These are phyloP conservation scores for Solanum hybrid DNA, from an alignment of 305 asterid genomes.

Conservation along the genomic window DNA sequence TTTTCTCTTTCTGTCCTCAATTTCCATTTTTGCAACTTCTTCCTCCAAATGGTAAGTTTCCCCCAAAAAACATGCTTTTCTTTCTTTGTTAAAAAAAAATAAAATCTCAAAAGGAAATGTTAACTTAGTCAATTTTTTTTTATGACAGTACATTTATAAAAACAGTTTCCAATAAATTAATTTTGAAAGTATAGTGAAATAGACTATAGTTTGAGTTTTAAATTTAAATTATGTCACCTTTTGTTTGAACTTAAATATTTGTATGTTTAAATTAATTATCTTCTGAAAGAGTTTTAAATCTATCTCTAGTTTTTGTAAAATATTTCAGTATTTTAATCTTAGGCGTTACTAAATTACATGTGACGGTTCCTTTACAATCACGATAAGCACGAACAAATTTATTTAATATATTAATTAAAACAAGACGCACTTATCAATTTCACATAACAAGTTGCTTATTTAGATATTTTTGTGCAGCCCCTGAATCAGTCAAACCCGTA, in stretches of 20 bases:
- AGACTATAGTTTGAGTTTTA: background rate
- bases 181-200: background rate
- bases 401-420: background rate
- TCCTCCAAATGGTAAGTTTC: too few relatives aligned
- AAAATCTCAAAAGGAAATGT: background rate
- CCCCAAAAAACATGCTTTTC: too few relatives aligned
- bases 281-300: background rate
- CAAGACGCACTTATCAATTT: background rate
- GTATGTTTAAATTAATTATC: background rate
- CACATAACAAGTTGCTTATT: background rate
- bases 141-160: too few relatives aligned
- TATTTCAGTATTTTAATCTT: too few relatives aligned
- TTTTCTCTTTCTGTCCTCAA: background rate
- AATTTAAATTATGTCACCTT: background rate
- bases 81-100: too few relatives aligned
- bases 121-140: background rate
- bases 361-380: background rate
- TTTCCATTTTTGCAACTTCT: background rate
- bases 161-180: too few relatives aligned
- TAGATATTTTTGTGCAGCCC: background rate
- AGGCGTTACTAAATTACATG: background rate
- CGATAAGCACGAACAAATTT: background rate
- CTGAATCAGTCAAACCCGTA: background rate
- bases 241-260: background rate
- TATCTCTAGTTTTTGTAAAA: background rate